Evolutionary conservation across 495 filamentous ascomycete species (phyloP).

Genomic region (Opeltia flavorubescens): DNA sequence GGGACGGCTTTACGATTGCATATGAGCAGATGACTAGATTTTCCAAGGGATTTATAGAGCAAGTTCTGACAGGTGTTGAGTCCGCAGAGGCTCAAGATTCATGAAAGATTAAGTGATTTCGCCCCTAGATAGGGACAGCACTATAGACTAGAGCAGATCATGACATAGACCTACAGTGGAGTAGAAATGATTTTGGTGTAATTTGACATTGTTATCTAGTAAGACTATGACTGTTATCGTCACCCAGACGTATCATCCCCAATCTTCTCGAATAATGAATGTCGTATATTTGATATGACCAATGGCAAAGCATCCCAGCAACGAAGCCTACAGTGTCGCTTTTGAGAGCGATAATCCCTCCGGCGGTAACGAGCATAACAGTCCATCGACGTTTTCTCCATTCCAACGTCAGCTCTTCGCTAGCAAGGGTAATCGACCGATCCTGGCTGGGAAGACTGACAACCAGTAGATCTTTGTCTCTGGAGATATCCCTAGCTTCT

Average conservation of each 20-base stretch:
- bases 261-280: neutral
- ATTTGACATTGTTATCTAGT: no score
- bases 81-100: neutral
- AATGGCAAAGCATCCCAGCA: slow-evolving; percentile 63
- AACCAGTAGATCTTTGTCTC: slow-evolving; percentile 31
- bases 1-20: slow-evolving; percentile 69
- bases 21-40: slow-evolving; percentile 75
- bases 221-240: neutral
- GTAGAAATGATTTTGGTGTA: neutral
- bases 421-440: slow-evolving; percentile 20
- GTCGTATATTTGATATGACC: slow-evolving; percentile 29
- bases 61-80: slow-evolving; percentile 14
- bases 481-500: slow-evolving; percentile 50
- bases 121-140: no score
- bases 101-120: neutral
- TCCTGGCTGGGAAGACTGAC: slow-evolving; percentile 9
- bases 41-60: slow-evolving; percentile 56
- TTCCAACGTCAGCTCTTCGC: slow-evolving; percentile 36
- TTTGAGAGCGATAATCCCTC: slow-evolving; percentile 65
- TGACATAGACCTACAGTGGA: no score
- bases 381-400: slow-evolving; percentile 61
- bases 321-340: slow-evolving; percentile 81
- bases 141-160: no score
- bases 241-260: slow-evolving; percentile 2
- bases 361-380: slow-evolving; percentile 79